These are phyloP conservation scores for Penicillium ochrochloron DNA, from an alignment of 495 filamentous ascomycete species.

Conservation along the genomic window DNA sequence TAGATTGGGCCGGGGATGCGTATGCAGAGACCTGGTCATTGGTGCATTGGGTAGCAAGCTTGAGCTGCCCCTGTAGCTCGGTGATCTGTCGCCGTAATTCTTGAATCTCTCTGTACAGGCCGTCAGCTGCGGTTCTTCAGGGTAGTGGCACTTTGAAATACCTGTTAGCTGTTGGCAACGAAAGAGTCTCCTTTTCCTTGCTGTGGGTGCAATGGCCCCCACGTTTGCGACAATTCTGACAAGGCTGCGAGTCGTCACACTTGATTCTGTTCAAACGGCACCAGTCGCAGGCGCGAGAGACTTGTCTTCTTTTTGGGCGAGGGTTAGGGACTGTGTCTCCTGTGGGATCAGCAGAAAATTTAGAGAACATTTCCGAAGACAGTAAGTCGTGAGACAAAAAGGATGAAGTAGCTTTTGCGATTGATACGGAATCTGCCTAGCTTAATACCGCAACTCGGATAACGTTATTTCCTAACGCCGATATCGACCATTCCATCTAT, in stretches of 20 bases:
- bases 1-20: background rate
- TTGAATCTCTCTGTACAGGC: background rate
- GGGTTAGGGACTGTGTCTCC: background rate
- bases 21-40: background rate
- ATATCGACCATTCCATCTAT: background rate
- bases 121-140: background rate
- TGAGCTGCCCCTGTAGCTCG: background rate
- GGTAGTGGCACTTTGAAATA: background rate
- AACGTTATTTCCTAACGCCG: background rate
- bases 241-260: constrained; percentile 50
- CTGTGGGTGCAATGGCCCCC: constrained; percentile 45
- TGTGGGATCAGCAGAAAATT: background rate
- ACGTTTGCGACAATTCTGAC: constrained; percentile 47
- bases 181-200: constrained; percentile 31
- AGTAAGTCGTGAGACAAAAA: background rate
- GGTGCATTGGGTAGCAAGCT: background rate
- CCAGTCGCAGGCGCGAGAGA: constrained; percentile 53
- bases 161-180: constrained; percentile 29
- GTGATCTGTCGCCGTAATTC: background rate
- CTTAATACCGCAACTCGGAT: background rate
- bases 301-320: constrained; percentile 38
- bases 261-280: constrained; percentile 53
- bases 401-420: background rate
- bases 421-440: background rate
- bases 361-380: background rate